These are phyloP conservation scores for Musa troglodytarum DNA, from an alignment of 176 grass and related monocot genomes.

Conservation along the genomic window DNA sequence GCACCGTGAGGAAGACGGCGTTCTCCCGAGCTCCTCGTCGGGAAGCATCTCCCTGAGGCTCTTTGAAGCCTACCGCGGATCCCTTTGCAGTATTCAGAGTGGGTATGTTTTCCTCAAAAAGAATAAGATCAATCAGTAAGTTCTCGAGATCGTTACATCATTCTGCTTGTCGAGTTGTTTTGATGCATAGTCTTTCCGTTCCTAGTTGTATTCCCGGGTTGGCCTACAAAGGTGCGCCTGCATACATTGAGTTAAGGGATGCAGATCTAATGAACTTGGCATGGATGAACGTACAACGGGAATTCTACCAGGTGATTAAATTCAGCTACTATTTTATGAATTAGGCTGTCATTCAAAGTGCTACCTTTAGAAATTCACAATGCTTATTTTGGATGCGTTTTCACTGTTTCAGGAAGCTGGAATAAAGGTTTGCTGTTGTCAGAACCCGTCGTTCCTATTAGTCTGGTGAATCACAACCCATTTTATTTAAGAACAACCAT, in stretches of 20 bases:
- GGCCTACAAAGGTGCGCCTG: neutral
- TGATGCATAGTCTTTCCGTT: neutral
- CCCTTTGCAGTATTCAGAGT: neutral
- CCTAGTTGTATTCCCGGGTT: neutral
- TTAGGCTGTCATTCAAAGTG: neutral
- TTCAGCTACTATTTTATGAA: neutral
- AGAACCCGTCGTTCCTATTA: neutral
- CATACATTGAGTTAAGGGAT: neutral
- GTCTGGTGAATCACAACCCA: neutral
- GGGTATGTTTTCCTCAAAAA: neutral
- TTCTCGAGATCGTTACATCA: neutral
- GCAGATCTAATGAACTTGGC: constrained; percentile 7
- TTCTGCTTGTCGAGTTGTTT: neutral
- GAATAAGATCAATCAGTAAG: neutral
- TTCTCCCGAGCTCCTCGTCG: constrained; percentile 4
- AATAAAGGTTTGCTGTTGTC: constrained; percentile 50
- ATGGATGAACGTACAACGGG: neutral
- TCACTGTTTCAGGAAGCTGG: constrained; percentile 50
- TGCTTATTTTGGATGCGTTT: neutral
- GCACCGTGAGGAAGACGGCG: neutral
- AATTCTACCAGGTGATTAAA: constrained; percentile 8
- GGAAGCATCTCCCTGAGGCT: neutral
- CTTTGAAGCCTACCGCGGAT: constrained; percentile 6
- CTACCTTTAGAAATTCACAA: neutral
- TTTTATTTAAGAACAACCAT: constrained; percentile 11